These are phyloP conservation scores for Thecaphora frezii DNA, from an alignment of 1,284 basidiomycete species.

Conservation along the genomic window DNA sequence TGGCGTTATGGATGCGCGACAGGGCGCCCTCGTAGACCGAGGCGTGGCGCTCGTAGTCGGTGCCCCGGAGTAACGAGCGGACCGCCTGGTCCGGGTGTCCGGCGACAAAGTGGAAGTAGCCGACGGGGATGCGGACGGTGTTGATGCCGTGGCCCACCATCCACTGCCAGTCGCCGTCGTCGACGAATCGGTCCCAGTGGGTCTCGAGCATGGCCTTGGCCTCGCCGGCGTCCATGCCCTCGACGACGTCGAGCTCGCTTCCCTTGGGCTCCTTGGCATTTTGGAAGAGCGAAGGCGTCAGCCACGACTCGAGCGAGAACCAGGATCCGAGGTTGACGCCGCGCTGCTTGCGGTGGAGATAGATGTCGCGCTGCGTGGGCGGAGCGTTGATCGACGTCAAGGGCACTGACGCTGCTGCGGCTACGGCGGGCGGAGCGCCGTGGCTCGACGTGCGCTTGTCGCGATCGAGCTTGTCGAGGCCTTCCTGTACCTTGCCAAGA, in stretches of 20 bases:
- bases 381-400: conserved; percentile 15
- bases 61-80: conserved; percentile 66
- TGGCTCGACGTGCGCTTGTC: neutral
- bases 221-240: conserved; percentile 61
- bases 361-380: conserved; percentile 61
- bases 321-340: conserved; percentile 77
- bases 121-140: conserved; percentile 77
- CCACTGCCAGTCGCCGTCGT: conserved; percentile 64
- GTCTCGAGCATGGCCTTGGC: conserved; percentile 70
- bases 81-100: conserved; percentile 70
- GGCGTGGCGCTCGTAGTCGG: conserved; percentile 70
- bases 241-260: conserved; percentile 69
- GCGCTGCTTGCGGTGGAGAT: conserved; percentile 73
- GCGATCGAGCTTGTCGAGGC: conserved; percentile 18
- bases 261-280: conserved; percentile 38
- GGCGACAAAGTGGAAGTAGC: conserved; percentile 71
- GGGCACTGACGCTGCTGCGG: neutral
- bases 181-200: conserved; percentile 71
- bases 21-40: conserved; percentile 73
- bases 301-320: conserved; percentile 56
- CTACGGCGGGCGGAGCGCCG: conserved; percentile 7
- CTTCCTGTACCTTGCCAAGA: conserved; percentile 25
- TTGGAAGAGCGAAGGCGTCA: conserved; percentile 56
- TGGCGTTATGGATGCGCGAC: conserved; percentile 69
- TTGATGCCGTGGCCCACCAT: conserved; percentile 75